phyloP scores from a whole-genome alignment of 202 grass and related monocot species.

The Cymbopogon flexuosus region DNA sequence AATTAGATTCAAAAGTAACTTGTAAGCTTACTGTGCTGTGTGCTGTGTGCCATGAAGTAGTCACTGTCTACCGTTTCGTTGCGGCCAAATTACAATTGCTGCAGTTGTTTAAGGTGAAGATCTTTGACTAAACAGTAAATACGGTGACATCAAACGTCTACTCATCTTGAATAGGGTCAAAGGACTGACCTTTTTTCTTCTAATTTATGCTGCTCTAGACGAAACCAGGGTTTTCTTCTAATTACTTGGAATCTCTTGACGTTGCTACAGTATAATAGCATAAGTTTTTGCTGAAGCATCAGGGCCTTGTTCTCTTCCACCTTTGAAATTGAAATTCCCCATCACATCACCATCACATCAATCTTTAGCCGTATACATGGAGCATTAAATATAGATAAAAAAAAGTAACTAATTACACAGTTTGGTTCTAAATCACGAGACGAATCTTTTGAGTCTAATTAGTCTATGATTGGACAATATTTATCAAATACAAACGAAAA shows the following conservation, averaged over 20 bases:
- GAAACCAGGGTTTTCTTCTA: not conserved
- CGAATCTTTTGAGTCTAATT: no score
- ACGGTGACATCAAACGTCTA: not conserved
- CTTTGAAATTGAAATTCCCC: no score
- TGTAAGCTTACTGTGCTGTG: not conserved
- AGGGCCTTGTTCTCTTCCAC: no score
- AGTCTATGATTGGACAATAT: no score
- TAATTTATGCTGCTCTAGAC: not conserved
- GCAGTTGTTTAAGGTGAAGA: not conserved
- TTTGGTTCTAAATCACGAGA: no score
- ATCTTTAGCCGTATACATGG: no score
- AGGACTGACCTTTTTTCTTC: not conserved
- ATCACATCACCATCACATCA: no score
- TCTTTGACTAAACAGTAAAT: not conserved
- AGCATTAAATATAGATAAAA: no score
- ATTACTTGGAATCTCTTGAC: not conserved
- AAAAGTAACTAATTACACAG: no score
- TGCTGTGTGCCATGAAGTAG: not conserved
- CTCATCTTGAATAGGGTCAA: not conserved
- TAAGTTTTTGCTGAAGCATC: not conserved
- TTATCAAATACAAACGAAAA: no score
- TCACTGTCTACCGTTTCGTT: not conserved
- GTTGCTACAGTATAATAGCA: not conserved
- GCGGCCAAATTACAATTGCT: no score
- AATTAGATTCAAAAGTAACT: not conserved